These are phyloP conservation scores for Cercospora zeina DNA, from an alignment of 2,329 filamentous ascomycete species.

Conservation along the genomic window DNA sequence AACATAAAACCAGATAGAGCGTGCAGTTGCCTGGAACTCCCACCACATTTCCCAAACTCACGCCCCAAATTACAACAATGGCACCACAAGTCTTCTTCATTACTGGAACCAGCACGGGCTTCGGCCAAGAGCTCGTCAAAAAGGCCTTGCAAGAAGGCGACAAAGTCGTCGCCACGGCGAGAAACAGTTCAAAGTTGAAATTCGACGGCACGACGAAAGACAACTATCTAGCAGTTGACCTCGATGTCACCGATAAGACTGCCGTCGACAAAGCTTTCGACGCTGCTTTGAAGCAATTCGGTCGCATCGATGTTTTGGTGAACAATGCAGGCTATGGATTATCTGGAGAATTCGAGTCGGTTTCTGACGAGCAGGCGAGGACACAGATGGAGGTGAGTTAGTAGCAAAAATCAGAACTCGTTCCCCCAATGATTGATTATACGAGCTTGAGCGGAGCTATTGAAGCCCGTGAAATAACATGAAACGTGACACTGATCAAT, in stretches of 20 bases:
- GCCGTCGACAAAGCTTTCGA: conserved; percentile 52
- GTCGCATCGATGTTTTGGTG: conserved; percentile 57
- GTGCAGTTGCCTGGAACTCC: background rate
- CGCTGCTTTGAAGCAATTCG: conserved; percentile 51
- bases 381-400: conserved; percentile 53
- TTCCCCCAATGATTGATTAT: no score
- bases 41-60: background rate
- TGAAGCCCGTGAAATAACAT: background rate
- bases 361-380: conserved; percentile 52
- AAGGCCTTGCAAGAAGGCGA: conserved; percentile 47
- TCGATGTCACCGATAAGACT: conserved; percentile 53
- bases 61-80: conserved; percentile 33
- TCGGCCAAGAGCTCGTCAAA: conserved; percentile 49
- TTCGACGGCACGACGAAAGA: conserved; percentile 45
- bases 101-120: conserved; percentile 51
- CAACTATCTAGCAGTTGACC: conserved; percentile 53
- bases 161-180: conserved; percentile 50
- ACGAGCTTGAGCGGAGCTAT: background rate
- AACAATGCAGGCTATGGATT: conserved; percentile 63
- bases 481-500: background rate
- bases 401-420: background rate
- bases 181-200: conserved; percentile 47
- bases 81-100: conserved; percentile 51
- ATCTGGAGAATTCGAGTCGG: conserved; percentile 55
- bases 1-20: background rate